Percentiles rank a stretch among this genome's conserved stretches.
phyloP scores from a whole-genome alignment of 2,329 filamentous ascomycete genomes.

The Arthrinium phaeospermum region DNA sequence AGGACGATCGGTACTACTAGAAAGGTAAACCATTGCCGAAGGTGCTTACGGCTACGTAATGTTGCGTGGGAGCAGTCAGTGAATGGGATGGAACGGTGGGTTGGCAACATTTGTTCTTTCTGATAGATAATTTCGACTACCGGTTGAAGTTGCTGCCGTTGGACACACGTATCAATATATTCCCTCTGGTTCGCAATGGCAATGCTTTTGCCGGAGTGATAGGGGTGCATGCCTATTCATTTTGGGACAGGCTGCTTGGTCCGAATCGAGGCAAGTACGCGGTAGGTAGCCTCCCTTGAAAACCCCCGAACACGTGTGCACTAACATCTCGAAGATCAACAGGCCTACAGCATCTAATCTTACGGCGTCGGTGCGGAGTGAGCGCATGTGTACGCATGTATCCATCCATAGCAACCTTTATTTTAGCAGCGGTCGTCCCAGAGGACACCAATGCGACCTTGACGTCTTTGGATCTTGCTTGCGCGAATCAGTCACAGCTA shows the following conservation, averaged over 20 bases:
- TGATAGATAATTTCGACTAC: not conserved
- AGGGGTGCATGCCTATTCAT: not conserved
- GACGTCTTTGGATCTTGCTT: not conserved
- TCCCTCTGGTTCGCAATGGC: not conserved
- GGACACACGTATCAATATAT: not conserved
- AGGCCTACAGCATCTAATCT: too few relatives aligned
- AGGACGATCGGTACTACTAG: not conserved
- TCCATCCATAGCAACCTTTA: slow-evolving; percentile 10
- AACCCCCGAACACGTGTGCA: slow-evolving; percentile 13
- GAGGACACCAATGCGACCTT: not conserved
- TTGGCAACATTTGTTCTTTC: not conserved
- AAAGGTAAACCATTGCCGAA: slow-evolving; percentile 3
- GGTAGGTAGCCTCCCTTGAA: not conserved
- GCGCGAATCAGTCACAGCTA: not conserved
- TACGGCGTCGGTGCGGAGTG: not conserved
- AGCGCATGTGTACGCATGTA: not conserved
- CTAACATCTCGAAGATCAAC: not conserved
- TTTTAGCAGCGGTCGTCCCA: not conserved
- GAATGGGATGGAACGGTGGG: not conserved
- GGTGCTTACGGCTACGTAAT: not conserved
- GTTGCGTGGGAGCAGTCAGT: not conserved
- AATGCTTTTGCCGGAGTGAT: not conserved
- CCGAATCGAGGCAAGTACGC: slow-evolving; percentile 1
- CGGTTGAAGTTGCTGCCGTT: not conserved
- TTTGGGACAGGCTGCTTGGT: not conserved